Percentiles rank a stretch among this genome's conserved stretches.
Evolutionary conservation across 1,284 basidiomycete genomes (phyloP).

Genomic region (Prillingera fragicola): DNA sequence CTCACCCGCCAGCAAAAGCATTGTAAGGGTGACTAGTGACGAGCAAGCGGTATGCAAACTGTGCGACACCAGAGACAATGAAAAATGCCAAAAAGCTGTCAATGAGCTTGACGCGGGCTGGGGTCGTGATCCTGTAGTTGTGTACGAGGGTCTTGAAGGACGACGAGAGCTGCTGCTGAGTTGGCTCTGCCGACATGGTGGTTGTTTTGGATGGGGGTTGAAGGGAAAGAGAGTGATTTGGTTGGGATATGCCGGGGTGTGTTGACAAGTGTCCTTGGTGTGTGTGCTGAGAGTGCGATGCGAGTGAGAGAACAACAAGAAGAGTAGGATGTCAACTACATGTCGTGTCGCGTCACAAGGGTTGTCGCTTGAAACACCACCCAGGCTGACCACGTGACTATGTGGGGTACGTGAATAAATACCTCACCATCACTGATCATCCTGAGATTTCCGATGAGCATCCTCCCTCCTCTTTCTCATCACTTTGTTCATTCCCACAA

Average conservation of each 20-base stretch:
- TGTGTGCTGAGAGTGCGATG: too few relatives aligned
- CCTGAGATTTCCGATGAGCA: background rate
- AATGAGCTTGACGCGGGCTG: slow-evolving; percentile 83
- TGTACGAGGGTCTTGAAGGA: slow-evolving; percentile 62
- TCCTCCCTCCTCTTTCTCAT: background rate
- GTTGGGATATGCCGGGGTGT: too few relatives aligned
- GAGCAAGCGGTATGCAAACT: slow-evolving; percentile 86
- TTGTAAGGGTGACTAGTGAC: slow-evolving; percentile 96
- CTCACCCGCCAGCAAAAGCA: slow-evolving; percentile 90
- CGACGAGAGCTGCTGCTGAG: slow-evolving; percentile 22
- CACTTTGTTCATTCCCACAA: background rate
- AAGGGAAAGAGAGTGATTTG: background rate
- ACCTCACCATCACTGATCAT: background rate
- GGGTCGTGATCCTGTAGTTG: slow-evolving; percentile 71
- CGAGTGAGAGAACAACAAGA: too few relatives aligned
- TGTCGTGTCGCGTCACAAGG: too few relatives aligned
- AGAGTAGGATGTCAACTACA: too few relatives aligned
- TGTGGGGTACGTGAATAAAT: background rate
- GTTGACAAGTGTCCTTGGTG: too few relatives aligned
- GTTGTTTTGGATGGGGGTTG: background rate
- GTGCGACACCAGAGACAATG: slow-evolving; percentile 80
- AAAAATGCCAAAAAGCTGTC: slow-evolving; percentile 90
- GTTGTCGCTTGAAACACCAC: too few relatives aligned
- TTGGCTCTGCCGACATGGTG: slow-evolving; percentile 1
- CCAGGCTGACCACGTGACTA: background rate